A percentile compares a stretch with the other conserved stretches of the same genome.
phyloP scores from a whole-genome alignment of 805 yeast species.

The Candida vaughaniae region DNA sequence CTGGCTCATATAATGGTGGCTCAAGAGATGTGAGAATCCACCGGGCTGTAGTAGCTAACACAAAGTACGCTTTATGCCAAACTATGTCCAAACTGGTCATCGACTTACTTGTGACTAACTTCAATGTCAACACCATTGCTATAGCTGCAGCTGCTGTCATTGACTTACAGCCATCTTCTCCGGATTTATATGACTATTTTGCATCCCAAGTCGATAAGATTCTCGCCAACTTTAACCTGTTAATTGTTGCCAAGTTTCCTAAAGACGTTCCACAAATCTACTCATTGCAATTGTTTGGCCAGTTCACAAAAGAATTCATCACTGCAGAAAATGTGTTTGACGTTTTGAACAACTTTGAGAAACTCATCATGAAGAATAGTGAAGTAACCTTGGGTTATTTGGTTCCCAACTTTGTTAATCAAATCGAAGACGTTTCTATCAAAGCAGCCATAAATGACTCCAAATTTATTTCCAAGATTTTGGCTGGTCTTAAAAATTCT shows the following conservation, averaged over 20 bases:
- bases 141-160: conserved; percentile 8
- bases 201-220: background rate
- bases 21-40: conserved; percentile 16
- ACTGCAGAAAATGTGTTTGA: background rate
- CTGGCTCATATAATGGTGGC: conserved; percentile 14
- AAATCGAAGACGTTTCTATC: conserved; percentile 4
- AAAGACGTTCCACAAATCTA: conserved; percentile 40
- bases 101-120: conserved; percentile 5
- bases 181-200: conserved; percentile 10
- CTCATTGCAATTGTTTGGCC: conserved; percentile 39
- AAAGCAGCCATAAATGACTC: conserved; percentile 25
- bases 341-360: conserved; percentile 9
- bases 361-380: conserved; percentile 15
- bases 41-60: conserved; percentile 28
- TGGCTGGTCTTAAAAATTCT: conserved; percentile 56
- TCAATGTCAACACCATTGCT: conserved; percentile 11
- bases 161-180: conserved; percentile 15
- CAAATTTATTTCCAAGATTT: conserved; percentile 23
- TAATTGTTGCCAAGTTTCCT: conserved; percentile 3
- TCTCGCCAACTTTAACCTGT: background rate
- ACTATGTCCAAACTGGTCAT: conserved; percentile 3
- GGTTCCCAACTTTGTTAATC: conserved; percentile 49
- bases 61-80: conserved; percentile 18
- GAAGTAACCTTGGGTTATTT: conserved; percentile 48
- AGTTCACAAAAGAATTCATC: conserved; percentile 46